These are phyloP conservation scores for Pneumocystis canis DNA, from an alignment of 1,139 yeast species.

Conservation along the genomic window DNA sequence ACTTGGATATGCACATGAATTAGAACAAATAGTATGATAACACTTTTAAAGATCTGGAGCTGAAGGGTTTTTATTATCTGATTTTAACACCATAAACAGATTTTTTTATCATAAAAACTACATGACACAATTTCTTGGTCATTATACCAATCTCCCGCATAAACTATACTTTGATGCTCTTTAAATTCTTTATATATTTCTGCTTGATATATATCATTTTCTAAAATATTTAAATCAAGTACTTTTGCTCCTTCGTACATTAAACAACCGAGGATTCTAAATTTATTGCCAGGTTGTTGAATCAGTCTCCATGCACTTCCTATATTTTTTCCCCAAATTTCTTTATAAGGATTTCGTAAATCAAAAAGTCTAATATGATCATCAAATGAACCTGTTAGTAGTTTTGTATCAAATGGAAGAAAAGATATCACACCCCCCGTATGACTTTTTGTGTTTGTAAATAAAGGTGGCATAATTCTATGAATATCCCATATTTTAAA, in stretches of 20 bases:
- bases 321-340: conserved; percentile 4
- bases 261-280: conserved; percentile 5
- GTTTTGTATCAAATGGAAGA: conserved; percentile 3
- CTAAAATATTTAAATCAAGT: conserved; percentile 4
- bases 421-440: conserved; percentile 9
- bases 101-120: conserved; percentile 9
- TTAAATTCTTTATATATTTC: background rate
- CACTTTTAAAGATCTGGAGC: background rate
- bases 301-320: conserved; percentile 11
- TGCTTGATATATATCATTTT: background rate
- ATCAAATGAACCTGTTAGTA: conserved; percentile 10
- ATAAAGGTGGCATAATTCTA: background rate
- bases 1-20: conserved; percentile 66
- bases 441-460: conserved; percentile 7
- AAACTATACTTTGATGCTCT: conserved; percentile 9
- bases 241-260: conserved; percentile 11
- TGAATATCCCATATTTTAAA: conserved; percentile 5
- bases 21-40: conserved; percentile 61
- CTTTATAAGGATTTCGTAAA: conserved; percentile 2
- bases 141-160: conserved; percentile 8
- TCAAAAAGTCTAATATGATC: conserved; percentile 9
- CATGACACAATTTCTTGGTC: conserved; percentile 4
- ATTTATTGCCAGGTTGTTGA: background rate
- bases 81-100: conserved; percentile 7
- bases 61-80: background rate